Percentiles rank a stretch among this genome's conserved stretches.
These are phyloP conservation scores for Colletotrichum destructivum DNA, from an alignment of 2,329 filamentous ascomycete species.

Conservation along the genomic window DNA sequence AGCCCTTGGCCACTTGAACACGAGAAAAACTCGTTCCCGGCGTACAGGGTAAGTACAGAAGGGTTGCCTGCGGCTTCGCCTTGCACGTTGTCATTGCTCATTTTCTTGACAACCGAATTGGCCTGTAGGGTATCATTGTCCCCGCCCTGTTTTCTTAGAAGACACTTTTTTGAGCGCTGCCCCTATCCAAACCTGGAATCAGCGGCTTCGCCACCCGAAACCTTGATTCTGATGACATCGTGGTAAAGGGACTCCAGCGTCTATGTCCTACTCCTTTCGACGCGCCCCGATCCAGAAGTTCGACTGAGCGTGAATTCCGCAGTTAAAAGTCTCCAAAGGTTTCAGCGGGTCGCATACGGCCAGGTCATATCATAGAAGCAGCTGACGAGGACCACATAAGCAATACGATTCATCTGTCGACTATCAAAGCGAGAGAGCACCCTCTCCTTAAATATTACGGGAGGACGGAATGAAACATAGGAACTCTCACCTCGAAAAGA, in stretches of 20 bases:
- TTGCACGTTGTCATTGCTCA: too few species aligned
- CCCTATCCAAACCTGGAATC: neutral
- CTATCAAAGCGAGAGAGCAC: too few species aligned
- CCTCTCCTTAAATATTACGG: neutral
- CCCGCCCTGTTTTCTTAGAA: too few species aligned
- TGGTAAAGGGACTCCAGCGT: too few species aligned
- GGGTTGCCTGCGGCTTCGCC: neutral
- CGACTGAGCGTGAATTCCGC: conserved; percentile 51
- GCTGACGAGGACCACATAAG: conserved; percentile 40
- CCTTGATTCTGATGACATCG: neutral
- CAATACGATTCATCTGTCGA: neutral
- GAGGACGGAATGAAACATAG: neutral
- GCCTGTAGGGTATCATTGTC: neutral
- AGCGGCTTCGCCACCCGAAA: neutral
- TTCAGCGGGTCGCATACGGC: conserved; percentile 49
- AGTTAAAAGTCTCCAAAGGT: conserved; percentile 52
- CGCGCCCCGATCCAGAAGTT: conserved; percentile 47
- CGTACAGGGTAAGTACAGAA: neutral
- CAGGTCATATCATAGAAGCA: conserved; percentile 51
- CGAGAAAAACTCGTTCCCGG: neutral
- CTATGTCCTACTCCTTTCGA: neutral
- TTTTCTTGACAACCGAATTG: too few species aligned
- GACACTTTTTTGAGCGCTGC: too few species aligned
- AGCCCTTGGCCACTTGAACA: neutral
- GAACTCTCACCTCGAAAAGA: conserved; percentile 57